These are phyloP conservation scores for Adansonia gregorii DNA, from an alignment of 441 rosid species.

Conservation along the genomic window DNA sequence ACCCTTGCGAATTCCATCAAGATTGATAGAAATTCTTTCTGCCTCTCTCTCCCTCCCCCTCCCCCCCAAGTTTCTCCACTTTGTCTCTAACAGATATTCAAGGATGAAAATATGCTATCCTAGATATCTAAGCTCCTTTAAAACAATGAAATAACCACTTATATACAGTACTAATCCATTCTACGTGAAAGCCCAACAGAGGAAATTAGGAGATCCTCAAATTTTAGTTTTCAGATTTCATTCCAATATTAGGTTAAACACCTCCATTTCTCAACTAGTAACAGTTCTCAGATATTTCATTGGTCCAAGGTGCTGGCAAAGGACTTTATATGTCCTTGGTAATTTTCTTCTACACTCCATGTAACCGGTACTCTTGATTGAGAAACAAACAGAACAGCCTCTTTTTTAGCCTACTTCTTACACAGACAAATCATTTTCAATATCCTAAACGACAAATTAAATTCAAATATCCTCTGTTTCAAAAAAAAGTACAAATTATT, in stretches of 20 bases:
- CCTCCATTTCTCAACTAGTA: not conserved
- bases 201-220: not conserved
- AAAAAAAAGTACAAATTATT: no score
- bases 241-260: not conserved
- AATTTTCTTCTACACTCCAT: not conserved
- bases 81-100: not conserved
- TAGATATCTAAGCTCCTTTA: not conserved
- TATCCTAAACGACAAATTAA: not conserved
- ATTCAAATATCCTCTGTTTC: slow-evolving; percentile 1
- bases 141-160: not conserved
- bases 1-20: not conserved
- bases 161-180: not conserved
- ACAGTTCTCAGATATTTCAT: not conserved
- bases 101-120: not conserved
- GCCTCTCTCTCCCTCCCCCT: no score
- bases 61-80: not conserved
- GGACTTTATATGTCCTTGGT: no score
- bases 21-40: not conserved
- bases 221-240: not conserved
- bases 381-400: not conserved
- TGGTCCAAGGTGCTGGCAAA: not conserved
- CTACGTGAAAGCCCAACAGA: not conserved
- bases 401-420: not conserved
- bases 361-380: not conserved
- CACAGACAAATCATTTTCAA: not conserved